These are phyloP conservation scores for Aspergillus diversus DNA, from an alignment of 495 filamentous ascomycete species.

Conservation along the genomic window DNA sequence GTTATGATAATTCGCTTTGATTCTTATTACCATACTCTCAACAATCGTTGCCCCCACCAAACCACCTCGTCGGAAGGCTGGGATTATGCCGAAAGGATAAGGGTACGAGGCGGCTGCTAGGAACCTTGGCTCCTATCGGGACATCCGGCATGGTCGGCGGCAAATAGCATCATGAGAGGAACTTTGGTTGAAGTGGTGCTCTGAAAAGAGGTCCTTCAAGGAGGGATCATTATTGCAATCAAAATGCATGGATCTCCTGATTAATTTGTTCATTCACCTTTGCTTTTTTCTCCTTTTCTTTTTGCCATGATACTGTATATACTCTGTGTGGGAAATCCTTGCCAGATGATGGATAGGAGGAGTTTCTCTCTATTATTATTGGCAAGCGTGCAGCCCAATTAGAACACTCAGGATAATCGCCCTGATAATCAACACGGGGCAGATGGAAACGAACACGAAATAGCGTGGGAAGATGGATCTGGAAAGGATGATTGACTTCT, in stretches of 20 bases:
- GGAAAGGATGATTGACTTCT: slow-evolving; percentile 29
- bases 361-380: background rate
- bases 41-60: slow-evolving; percentile 9
- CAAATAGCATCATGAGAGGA: background rate
- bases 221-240: background rate
- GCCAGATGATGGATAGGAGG: background rate
- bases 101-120: background rate
- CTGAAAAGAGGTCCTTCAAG: too few species aligned
- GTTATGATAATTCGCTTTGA: background rate
- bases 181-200: too few species aligned
- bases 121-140: slow-evolving; percentile 10
- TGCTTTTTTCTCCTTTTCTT: background rate
- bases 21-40: background rate
- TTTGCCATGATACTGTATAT: background rate
- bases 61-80: slow-evolving; percentile 7
- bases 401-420: slow-evolving; percentile 6
- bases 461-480: slow-evolving; percentile 14
- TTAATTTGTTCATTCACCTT: background rate
- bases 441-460: slow-evolving; percentile 1
- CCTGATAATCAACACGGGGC: background rate
- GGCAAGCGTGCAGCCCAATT: slow-evolving; percentile 3
- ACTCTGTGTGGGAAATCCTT: too few species aligned
- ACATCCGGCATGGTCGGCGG: slow-evolving; percentile 9
- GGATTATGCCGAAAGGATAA: slow-evolving; percentile 18
- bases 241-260: background rate